Base-by-base conservation (phyloP, 73 alveolate genomes). In the Urostyla sp. region DNA sequence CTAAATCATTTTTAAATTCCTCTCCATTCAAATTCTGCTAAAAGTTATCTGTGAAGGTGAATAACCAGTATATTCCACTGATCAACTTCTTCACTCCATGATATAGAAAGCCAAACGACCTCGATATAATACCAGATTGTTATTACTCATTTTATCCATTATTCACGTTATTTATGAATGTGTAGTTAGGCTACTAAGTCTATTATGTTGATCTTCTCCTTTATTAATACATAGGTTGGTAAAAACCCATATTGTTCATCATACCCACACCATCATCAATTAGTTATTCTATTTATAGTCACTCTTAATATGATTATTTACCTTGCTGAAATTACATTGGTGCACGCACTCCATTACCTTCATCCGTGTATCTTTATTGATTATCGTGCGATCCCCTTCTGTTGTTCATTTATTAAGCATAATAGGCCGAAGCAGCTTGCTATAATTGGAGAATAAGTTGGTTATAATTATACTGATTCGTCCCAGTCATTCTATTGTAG, bases 241-340 rank as follows among this genome's bases (percentile, higher is more conserved):
- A 69, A 30, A 69, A 4, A 18, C 83, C 72, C 7, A 48, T 24
- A 32, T 69, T 63, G 7, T 24, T 50, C 3, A 63, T 11, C 11
- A 63, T 16, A 20, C 30, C 23, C 8, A 43, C 7, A 49, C 48
- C 48, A 69, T 69, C 83, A 32, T 45, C 72, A 1, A 69, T 69
- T 23, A 69, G 53, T 69, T 69, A 27, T 23, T 69, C 83, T 69
- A 40, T 20, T 18, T 2, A 21, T 35, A 10, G 7, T 13, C 5
- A 66, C 21, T 37, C 37, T 5, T 35, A 13, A 13, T 50, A 31
- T 13, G 32, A 13, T 15, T 27, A 46, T 13, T 6, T 69, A 69
- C 83, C 83, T 48, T 69, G 38, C 34, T 69, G 30, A 55, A 69
- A 69, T 49, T 69, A 37, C 83, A 69, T 69, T 3, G 83, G 83